Base-by-base conservation (phyloP, 2,329 filamentous ascomycete genomes). In the Paradendryphiella salina region DNA sequence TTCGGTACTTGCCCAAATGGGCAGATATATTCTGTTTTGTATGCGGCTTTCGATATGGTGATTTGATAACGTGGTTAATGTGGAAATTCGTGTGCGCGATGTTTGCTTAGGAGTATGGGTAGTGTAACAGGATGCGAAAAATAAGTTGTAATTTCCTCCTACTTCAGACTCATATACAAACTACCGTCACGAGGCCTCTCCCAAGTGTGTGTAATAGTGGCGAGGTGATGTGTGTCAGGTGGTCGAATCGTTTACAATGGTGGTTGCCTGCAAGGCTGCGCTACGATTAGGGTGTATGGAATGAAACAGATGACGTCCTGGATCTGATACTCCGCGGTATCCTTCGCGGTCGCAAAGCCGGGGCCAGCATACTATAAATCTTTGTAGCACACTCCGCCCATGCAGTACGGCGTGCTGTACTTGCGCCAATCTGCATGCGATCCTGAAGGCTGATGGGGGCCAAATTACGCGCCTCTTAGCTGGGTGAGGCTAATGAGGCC, bases 241-340 rank as follows among this genome's bases (percentile, higher is more conserved):
- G 50, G 28, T 23, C 35, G 29, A 26, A 13, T 45, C 34, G 23
- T 52, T 32, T 26, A 29, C 31, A 37, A 20, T 14, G 32, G 34
- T 40, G 52, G 52, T 47, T 59, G 54, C 51, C 56, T 59, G 59
- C 41, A 43, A 51, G 54, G 59, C 56, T 60, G 49, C 41, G 40
- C 41, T 38, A 35, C 41, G 41, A 50, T 38, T n/a, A 32, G 45
- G 41, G 17, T 31, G 32, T 37, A 36, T 32, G 28, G 41, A 37
- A 48, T 51, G 47, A 51, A 57, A 40, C 55, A 28, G 42, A 33
- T 41, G 40, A 39, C 31, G 43, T 37, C 43, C 32, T 2, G 40
- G 18, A 36, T 31, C 15, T 13, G 23, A 13, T 23, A 29, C 11
- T 39, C 14, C 37, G 20, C 11, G 20, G 26, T 17, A 18, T 26